Percentiles rank a stretch among this genome's conserved stretches.
phyloP scores from a whole-genome alignment of 1,284 basidiomycete genomes.

The Ceratobasidium papillatum region DNA sequence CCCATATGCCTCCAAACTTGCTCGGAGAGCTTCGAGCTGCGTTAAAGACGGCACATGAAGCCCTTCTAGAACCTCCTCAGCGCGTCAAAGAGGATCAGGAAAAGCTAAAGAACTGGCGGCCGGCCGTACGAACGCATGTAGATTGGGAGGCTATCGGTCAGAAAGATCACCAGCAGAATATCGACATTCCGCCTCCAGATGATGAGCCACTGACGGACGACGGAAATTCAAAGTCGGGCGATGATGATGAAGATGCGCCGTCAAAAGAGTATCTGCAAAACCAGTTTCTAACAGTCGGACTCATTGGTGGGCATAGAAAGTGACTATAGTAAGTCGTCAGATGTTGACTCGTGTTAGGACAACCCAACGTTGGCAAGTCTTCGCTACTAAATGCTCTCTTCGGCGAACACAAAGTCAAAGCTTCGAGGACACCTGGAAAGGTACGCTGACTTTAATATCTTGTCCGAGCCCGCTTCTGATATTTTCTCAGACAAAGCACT shows the following conservation, averaged over 20 bases:
- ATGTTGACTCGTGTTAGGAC: constrained; percentile 59
- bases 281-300: constrained; percentile 74
- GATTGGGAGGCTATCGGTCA: constrained; percentile 73
- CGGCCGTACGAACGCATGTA: constrained; percentile 67
- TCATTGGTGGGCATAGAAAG: constrained; percentile 68
- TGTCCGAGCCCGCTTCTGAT: no score
- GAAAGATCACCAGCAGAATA: constrained; percentile 57
- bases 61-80: constrained; percentile 74
- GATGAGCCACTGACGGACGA: constrained; percentile 4
- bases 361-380: constrained; percentile 95
- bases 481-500: constrained; percentile 93
- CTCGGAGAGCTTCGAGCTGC: constrained; percentile 68
- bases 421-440: constrained; percentile 92
- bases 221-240: constrained; percentile 39
- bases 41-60: constrained; percentile 71
- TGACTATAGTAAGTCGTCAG: not conserved
- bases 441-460: no score
- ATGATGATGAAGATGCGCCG: constrained; percentile 47
- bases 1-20: constrained; percentile 66
- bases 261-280: constrained; percentile 51
- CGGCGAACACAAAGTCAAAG: constrained; percentile 80
- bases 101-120: constrained; percentile 70
- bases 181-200: constrained; percentile 52
- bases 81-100: constrained; percentile 62
- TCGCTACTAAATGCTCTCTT: constrained; percentile 91